Evolutionary conservation across 2,329 filamentous ascomycete genomes (phyloP), one percentile per base, ranked within the genome.

Genomic region (Trichoderma koningii): DNA sequence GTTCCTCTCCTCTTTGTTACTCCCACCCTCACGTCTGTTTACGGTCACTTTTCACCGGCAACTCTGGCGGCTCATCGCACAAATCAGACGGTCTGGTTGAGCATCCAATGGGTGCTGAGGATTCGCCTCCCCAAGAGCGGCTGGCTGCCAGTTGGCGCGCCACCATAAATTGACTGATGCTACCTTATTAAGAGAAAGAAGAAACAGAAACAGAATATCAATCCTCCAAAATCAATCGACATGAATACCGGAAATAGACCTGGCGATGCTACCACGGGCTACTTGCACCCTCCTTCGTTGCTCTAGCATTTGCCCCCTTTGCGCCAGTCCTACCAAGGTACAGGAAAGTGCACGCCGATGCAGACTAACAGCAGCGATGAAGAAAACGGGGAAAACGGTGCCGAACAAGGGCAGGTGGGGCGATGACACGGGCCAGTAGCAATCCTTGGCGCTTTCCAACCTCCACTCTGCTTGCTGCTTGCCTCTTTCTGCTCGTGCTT

Each of bases 351-450:
- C 30, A 30, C 48, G 6, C 30, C n/a, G 51, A 21, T 41, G 38
- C 34, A 41, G 26, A 59, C 28, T 34, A 38, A 50, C 30, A 19
- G 56, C 30, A 51, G 21, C 19, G 50, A 60, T 45, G 53, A 17
- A 23, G 30, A 63, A n/a, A n/a, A n/a, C n/a, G n/a, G n/a, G n/a
- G n/a, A n/a, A n/a, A 63, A 63, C 50, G 60, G 60, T 55, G 41
- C 60, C 60, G n/a, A 42, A 55, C 30, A 53, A 53, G 38, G 60
- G 60, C 60, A 63, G 26, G 60, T 63, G 60, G 60, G 50, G 38
- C 34, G 38, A 53, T 45, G 48, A 62, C 55, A 62, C n/a, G 45
- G 28, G 26, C 51, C 28, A 44, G 59, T 38, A 30, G n/a, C 23
- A 23, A 21, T 38, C 30, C 56, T 21, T 60, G 56, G 57, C 38